Evolutionary conservation across 495 filamentous ascomycete species (phyloP), one percentile per base, ranked within the genome.

Genomic region (Thozetella sp.): DNA sequence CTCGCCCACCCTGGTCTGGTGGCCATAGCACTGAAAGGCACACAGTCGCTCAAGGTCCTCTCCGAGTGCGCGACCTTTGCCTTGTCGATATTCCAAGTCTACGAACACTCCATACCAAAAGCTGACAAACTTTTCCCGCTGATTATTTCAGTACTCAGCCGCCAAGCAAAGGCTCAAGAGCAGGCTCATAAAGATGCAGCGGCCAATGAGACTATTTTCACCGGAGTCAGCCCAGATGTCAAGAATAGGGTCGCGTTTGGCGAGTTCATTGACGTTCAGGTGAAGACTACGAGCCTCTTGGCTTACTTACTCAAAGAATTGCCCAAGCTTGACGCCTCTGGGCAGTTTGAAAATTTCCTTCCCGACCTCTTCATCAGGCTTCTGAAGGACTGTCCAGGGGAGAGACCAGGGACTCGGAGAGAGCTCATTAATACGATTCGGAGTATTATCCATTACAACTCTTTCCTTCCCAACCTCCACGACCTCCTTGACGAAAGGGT

Each of bases 1-100:
- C 88, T 92, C 46, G 93, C 96, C 6, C 91, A 87, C 48, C 98
- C 96, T 12, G 94, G 95, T 24, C 87, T 92, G 17, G 88, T 92
- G 3, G 87, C 92, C 83, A 64, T 64, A 10, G 64, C 64, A 2
- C 59, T 66, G 34, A 68, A 71, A 69, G 95, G 96, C 19, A 97
- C 97, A 93, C 90, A 97, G 72, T 97, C 94, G 2, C 98, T 99
- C 83, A 99, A 98, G 73, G 96, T 99, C 37, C 83, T 98, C n/a
- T 91, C 94, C 0, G 96, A 99, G 71, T 98, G 93, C 62, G 95
- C 96, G 1, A 98, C 98, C 60, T 97, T 98, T 57, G 96, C 98
- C 27, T 95, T 99, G n/a, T 98, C 96, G 10, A 89, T 98, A 62
- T 98, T 99, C 75, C 95, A 98, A 73, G 89, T 92, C 2, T 92